Evolutionary conservation across 2,329 filamentous ascomycete genomes (phyloP), one percentile per base, ranked within the genome.

Genomic region (Xylaria sp.): DNA sequence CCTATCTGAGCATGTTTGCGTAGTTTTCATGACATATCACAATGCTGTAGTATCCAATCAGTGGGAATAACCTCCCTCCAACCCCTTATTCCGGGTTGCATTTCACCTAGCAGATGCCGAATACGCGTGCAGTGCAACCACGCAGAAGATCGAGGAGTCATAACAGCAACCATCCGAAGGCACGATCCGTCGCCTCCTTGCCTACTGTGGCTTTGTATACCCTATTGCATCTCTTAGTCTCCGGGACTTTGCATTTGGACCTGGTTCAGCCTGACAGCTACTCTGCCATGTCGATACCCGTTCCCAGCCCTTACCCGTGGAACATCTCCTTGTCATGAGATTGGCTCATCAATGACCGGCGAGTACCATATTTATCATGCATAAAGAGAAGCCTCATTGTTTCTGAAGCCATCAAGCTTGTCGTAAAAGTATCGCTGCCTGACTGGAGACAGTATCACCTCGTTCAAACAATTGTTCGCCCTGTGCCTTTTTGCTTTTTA

Each of bases 141-240:
- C 13, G 38, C 42, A 31, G 46, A 31, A 60, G 59, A 68, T 68
- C 59, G 54, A 65, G 40, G 54, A 63, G 33, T 4, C 49, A 60
- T n/a, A 36, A 28, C 63, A 63, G 69, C 63, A 69, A 65, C 60
- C 28, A 59, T 63, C 69, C 69, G 67, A 65, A 54, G 67, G 62
- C 67, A 59, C 69, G 69, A 71, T 71, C 61, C 56, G 51, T 67
- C 54, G 46, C 54, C 54, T 20, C 23, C 61, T 26, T 17, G 49
- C 26, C 60, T 46, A 9, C 28, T 54, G 23, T 40, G 10, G 17
- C 33, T 49, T 31, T 38, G 20, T 13, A 11, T 6, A 9, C 40
- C 17, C n/a, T 42, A 38, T 26, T 54, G 23, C 31, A 46, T 33
- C 15, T 26, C 36, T 42, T 44, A 51, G 46, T 33, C 53, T 33